Evolutionary conservation across 2,329 filamentous ascomycete genomes (phyloP).

Genomic region (Fusarium chaquense): DNA sequence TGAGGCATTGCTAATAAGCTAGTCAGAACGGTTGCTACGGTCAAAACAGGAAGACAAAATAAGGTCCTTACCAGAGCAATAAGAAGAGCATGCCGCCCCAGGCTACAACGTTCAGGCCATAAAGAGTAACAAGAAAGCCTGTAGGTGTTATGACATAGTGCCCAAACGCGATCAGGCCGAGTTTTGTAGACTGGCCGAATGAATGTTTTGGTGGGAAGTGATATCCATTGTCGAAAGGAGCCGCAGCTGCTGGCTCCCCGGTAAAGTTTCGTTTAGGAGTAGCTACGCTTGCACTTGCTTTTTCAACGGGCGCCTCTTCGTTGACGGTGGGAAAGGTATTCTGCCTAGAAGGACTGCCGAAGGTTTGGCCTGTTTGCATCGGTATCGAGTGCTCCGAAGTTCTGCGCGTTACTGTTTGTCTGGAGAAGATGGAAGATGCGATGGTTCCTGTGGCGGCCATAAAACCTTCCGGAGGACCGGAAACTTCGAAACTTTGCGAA

Average conservation of each 20-base stretch:
- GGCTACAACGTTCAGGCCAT: slow-evolving; percentile 84
- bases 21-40: slow-evolving; percentile 17
- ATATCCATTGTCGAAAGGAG: slow-evolving; percentile 71
- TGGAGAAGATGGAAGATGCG: slow-evolving; percentile 55
- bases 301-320: slow-evolving; percentile 37
- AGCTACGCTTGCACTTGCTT: slow-evolving; percentile 4
- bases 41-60: neutral
- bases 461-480: slow-evolving; percentile 61
- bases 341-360: slow-evolving; percentile 43
- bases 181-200: slow-evolving; percentile 68
- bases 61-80: slow-evolving; percentile 73
- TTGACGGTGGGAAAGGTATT: slow-evolving; percentile 36
- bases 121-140: slow-evolving; percentile 82
- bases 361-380: slow-evolving; percentile 32
- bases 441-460: slow-evolving; percentile 61
- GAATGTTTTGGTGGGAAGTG: slow-evolving; percentile 73
- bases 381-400: slow-evolving; percentile 36
- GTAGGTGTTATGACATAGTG: slow-evolving; percentile 79
- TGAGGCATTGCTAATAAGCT: slow-evolving; percentile 48
- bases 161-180: slow-evolving; percentile 73
- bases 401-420: slow-evolving; percentile 38
- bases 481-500: slow-evolving; percentile 58
- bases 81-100: slow-evolving; percentile 95
- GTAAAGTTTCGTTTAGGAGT: slow-evolving; percentile 19
- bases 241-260: slow-evolving; percentile 50